Conservation (phyloP, 805 yeast genomes). For the Vanderwaltozyma tropicalis region DNA sequence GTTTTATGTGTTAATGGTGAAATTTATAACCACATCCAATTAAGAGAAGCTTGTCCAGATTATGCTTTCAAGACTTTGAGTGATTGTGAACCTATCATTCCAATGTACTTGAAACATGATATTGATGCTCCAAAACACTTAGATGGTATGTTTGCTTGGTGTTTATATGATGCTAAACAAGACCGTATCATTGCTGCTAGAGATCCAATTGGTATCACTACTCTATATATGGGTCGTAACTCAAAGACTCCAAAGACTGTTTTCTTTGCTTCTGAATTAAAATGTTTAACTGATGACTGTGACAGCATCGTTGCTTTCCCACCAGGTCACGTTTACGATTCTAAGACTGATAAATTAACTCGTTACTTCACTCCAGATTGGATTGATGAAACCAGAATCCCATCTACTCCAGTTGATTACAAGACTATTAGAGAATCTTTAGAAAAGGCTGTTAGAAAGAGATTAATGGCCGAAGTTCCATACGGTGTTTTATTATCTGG, state of each 20-base stretch:
- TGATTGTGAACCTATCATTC: conserved; percentile 97
- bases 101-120: conserved; percentile 78
- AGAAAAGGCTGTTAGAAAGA: conserved; percentile 94
- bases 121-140: conserved; percentile 82
- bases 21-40: conserved; percentile 88
- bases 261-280: conserved; percentile 88
- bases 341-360: conserved; percentile 72
- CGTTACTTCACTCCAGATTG: conserved; percentile 89
- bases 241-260: conserved; percentile 59
- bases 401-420: conserved; percentile 67
- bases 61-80: conserved; percentile 77
- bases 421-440: conserved; percentile 63
- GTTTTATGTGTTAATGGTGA: conserved; percentile 91
- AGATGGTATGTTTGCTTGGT: conserved; percentile 98
- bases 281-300: conserved; percentile 89
- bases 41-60: conserved; percentile 64
- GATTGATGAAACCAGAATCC: conserved; percentile 78
- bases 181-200: conserved; percentile 95
- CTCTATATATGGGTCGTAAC: conserved; percentile 88
- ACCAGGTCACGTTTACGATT: conserved; percentile 96
- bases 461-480: conserved; percentile 99
- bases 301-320: conserved; percentile 91
- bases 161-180: conserved; percentile 66
- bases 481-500: conserved; percentile 96
- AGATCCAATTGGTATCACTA: conserved; percentile 96